Conservation (phyloP, 2,329 filamentous ascomycete species). For the Aspergillus eucalypticola region DNA sequence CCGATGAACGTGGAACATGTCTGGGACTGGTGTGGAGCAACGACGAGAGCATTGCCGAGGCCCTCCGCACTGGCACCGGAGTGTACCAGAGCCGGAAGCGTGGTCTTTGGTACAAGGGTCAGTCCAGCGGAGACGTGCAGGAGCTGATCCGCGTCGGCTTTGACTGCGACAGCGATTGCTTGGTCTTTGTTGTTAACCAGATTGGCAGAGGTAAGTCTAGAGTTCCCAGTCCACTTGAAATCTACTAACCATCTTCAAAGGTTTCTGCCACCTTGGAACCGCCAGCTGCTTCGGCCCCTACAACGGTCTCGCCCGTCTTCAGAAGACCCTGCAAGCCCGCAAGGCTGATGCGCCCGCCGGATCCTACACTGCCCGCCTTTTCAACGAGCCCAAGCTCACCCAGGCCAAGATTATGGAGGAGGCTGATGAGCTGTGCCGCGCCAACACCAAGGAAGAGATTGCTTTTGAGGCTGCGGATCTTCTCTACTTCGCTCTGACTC, state of each 20-base stretch:
- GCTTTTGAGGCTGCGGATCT: conserved; percentile 94
- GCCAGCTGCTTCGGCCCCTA: conserved; percentile 90
- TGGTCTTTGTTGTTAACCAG: conserved; percentile 87
- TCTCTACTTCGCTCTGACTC: conserved; percentile 92
- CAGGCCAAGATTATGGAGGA: conserved; percentile 98
- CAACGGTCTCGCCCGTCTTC: conserved; percentile 75
- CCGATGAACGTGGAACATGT: conserved; percentile 79
- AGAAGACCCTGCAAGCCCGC: conserved; percentile 80
- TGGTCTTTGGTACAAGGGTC: conserved; percentile 94
- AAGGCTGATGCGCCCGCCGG: conserved; percentile 81
- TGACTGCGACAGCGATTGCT: conserved; percentile 91
- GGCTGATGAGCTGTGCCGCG: conserved; percentile 89
- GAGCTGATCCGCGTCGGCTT: conserved; percentile 80
- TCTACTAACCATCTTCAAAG: conserved; percentile 29
- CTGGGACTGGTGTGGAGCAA: conserved; percentile 94
- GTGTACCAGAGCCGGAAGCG: conserved; percentile 97
- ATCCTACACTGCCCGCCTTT: conserved; percentile 91
- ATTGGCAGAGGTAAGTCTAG: conserved; percentile 65
- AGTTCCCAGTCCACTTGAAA: too few relatives aligned
- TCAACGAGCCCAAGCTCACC: conserved; percentile 85
- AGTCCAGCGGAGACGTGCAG: conserved; percentile 90
- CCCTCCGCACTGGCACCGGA: conserved; percentile 74
- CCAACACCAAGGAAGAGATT: conserved; percentile 76
- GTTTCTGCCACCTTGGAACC: conserved; percentile 92
- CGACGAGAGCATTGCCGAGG: conserved; percentile 83